Evolutionary conservation across 2,329 filamentous ascomycete species (phyloP).

Genomic region (Hymenoscyphus linearis): DNA sequence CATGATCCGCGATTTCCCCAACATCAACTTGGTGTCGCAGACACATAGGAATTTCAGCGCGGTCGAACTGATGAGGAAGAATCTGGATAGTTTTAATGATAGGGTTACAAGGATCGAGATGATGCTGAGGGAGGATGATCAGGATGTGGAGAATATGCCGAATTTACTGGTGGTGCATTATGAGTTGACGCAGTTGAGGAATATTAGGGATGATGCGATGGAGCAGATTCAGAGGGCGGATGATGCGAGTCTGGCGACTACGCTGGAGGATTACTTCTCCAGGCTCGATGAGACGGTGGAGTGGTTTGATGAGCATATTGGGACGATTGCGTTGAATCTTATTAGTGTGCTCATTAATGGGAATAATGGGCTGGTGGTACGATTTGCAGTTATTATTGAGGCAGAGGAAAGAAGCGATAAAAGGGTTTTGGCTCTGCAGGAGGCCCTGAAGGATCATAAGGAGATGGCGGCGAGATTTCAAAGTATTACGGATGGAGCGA

Average conservation of each 20-base stretch:
- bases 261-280: conserved; percentile 84
- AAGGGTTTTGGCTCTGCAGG: conserved; percentile 83
- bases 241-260: conserved; percentile 70
- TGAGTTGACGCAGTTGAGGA: conserved; percentile 83
- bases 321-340: conserved; percentile 80
- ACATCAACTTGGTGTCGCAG: conserved; percentile 86
- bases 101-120: conserved; percentile 70
- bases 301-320: conserved; percentile 94
- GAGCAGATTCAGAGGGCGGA: conserved; percentile 82
- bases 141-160: conserved; percentile 82
- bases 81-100: conserved; percentile 81
- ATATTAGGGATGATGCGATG: conserved; percentile 94
- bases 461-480: conserved; percentile 92
- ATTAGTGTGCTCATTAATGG: conserved; percentile 82
- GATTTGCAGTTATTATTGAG: conserved; percentile 86
- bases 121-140: conserved; percentile 77
- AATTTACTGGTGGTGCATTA: conserved; percentile 88
- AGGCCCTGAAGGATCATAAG: conserved; percentile 91
- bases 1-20: conserved; percentile 94
- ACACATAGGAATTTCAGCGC: conserved; percentile 95
- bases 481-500: conserved; percentile 89
- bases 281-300: conserved; percentile 82
- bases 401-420: conserved; percentile 96
- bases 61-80: conserved; percentile 86
- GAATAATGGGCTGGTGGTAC: conserved; percentile 84